Evolutionary conservation across 73 alveolate genomes (phyloP).

Genomic region (Stentor roeselii): DNA sequence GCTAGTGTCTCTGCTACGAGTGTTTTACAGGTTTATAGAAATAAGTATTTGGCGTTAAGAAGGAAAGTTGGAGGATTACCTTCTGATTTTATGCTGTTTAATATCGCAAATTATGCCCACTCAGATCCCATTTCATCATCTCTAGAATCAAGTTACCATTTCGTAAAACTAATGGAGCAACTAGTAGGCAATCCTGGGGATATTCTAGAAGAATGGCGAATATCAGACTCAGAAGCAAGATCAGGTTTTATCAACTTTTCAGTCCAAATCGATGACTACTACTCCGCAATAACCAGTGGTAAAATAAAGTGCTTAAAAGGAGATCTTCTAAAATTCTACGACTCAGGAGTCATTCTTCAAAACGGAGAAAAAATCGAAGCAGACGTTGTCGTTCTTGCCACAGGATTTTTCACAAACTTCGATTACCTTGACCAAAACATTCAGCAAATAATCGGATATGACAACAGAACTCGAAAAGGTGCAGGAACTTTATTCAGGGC

Average conservation of each 20-base stretch:
- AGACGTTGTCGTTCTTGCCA: background rate
- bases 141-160: background rate
- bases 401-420: background rate
- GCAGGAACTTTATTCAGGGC: background rate
- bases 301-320: background rate
- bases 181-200: background rate
- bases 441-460: background rate
- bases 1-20: background rate
- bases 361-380: constrained; percentile 5
- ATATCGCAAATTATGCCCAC: background rate
- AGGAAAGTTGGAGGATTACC: background rate
- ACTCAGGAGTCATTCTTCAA: background rate
- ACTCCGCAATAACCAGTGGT: background rate
- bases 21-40: background rate
- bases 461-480: background rate
- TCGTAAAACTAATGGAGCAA: background rate
- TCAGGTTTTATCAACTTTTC: background rate
- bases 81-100: background rate
- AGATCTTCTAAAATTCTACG: background rate
- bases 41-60: no score
- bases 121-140: background rate
- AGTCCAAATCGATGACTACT: background rate
- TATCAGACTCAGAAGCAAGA: background rate
- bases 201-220: background rate
- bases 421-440: background rate